phyloP scores from a whole-genome alignment of 139 green algal genomes.

The Chlamydomonas schloesseri region DNA sequence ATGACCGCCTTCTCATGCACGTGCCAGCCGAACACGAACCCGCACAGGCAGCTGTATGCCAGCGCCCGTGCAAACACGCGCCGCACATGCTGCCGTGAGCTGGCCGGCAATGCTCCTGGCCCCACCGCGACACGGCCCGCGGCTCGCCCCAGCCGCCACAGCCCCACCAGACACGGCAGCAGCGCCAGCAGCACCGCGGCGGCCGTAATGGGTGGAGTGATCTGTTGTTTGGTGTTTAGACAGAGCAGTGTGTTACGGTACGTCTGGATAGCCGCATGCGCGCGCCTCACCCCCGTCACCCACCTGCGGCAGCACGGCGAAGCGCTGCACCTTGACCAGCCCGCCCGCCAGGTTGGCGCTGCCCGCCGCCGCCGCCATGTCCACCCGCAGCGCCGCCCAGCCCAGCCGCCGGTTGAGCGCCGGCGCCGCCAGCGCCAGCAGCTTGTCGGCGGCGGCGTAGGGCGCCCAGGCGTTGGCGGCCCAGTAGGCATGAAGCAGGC shows the following conservation, averaged over 20 bases:
- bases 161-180: constrained; percentile 70
- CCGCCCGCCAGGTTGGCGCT: constrained; percentile 71
- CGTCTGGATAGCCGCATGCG: no score
- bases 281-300: no score
- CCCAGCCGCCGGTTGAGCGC: not conserved
- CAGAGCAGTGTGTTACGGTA: no score
- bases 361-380: not conserved
- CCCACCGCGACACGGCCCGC: not conserved
- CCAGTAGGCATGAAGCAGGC: constrained; percentile 96
- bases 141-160: constrained; percentile 51
- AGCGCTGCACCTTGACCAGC: constrained; percentile 40
- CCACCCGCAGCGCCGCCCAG: not conserved
- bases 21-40: constrained; percentile 94
- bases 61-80: constrained; percentile 49
- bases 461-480: constrained; percentile 96
- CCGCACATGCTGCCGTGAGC: constrained; percentile 16
- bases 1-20: constrained; percentile 98
- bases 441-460: constrained; percentile 88
- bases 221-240: no score
- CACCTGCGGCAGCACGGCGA: constrained; percentile 86
- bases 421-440: constrained; percentile 52
- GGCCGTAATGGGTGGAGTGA: constrained; percentile 15
- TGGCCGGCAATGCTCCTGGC: not conserved
- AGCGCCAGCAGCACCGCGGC: constrained; percentile 73
- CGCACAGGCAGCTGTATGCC: constrained; percentile 75